Evolutionary conservation across 371 early-diverging fungal species (phyloP).

Genomic region (Mucor velutinosus): DNA sequence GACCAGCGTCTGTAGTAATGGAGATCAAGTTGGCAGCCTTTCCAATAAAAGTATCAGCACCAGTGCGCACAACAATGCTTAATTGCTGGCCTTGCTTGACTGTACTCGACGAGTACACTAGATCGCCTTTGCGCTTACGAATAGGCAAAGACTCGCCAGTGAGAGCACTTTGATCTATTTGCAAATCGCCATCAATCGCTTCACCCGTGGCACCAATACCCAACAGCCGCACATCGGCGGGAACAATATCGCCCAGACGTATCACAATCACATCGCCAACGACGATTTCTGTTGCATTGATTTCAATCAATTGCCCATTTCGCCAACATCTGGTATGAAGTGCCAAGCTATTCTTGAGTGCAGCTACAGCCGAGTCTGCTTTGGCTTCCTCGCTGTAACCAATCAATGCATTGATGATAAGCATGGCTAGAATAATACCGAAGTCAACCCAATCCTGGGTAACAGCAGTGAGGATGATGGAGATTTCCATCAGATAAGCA

Average conservation of each 20-base stretch:
- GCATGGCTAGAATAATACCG: conserved; percentile 80
- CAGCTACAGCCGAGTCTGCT: conserved; percentile 90
- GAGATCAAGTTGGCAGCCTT: conserved; percentile 89
- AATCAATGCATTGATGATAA: conserved; percentile 88
- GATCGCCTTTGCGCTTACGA: conserved; percentile 77
- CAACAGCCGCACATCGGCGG: conserved; percentile 89
- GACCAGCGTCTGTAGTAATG: conserved; percentile 81
- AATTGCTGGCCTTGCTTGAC: conserved; percentile 91
- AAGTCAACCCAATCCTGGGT: conserved; percentile 83
- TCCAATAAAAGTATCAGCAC: conserved; percentile 88
- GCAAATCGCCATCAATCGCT: conserved; percentile 72
- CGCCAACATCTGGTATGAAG: conserved; percentile 82
- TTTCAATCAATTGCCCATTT: conserved; percentile 76
- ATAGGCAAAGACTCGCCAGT: conserved; percentile 95
- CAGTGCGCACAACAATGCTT: conserved; percentile 88
- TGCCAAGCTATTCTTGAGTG: conserved; percentile 85
- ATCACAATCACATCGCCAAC: conserved; percentile 91
- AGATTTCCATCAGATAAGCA: conserved; percentile 84
- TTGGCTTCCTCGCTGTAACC: conserved; percentile 90
- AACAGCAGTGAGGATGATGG: conserved; percentile 71
- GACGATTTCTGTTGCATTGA: conserved; percentile 78
- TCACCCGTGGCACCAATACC: conserved; percentile 86
- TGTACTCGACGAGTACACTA: conserved; percentile 88
- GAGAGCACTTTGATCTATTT: conserved; percentile 94
- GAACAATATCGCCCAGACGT: conserved; percentile 92